Evolutionary conservation across 345 rosid genomes (phyloP).

Genomic region (Populus ilicifolia): DNA sequence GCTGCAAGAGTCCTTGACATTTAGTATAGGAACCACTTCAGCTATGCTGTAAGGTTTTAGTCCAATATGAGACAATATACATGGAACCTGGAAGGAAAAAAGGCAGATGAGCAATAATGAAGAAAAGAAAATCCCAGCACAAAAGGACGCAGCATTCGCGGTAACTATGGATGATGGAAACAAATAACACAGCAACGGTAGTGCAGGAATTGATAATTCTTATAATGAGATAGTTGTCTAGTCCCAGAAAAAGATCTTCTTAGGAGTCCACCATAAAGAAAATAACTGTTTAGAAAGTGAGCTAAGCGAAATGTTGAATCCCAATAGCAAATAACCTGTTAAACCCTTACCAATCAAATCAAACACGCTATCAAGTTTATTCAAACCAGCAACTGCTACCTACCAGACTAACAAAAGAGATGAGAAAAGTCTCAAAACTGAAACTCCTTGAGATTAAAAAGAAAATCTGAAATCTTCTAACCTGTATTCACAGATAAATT

Average conservation of each 20-base stretch:
- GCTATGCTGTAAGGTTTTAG: conserved; percentile 33
- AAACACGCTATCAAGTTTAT: neutral
- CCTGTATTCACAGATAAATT: conserved; percentile 42
- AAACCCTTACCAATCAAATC: neutral
- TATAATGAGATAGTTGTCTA: neutral
- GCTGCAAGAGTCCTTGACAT: conserved; percentile 89
- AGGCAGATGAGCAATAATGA: conserved; percentile 23
- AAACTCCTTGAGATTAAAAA: neutral
- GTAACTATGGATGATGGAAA: neutral
- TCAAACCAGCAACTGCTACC: neutral
- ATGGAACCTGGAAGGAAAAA: conserved; percentile 45
- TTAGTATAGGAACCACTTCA: conserved; percentile 56
- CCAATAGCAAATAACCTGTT: neutral
- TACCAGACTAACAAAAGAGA: neutral
- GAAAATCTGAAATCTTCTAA: conserved; percentile 11
- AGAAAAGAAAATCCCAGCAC: neutral
- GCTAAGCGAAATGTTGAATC: conserved; percentile 4
- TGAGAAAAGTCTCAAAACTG: neutral
- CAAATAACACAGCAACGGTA: neutral
- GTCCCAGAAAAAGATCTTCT: neutral
- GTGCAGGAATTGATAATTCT: neutral
- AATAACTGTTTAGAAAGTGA: neutral
- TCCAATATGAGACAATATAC: conserved; percentile 18
- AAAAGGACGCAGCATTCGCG: neutral
- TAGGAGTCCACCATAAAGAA: neutral